Conservation (phyloP, 2,329 filamentous ascomycete species). For the Sporothrix brunneoviolacea region DNA sequence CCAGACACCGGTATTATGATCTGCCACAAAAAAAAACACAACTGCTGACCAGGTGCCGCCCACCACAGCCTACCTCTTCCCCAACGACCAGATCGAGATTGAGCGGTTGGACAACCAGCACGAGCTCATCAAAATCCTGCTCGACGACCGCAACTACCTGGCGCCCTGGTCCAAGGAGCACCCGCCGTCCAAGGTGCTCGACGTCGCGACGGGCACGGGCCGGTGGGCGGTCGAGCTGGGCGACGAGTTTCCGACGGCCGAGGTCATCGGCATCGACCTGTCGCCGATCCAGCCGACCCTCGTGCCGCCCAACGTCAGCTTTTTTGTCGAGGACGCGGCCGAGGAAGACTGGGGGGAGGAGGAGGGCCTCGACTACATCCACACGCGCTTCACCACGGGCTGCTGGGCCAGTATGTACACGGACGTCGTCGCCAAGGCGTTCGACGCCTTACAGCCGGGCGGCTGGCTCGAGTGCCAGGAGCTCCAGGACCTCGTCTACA, state of each 20-base stretch:
- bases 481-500: conserved; percentile 24
- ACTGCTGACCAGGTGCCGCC: not conserved
- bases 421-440: conserved; percentile 46
- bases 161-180: conserved; percentile 24
- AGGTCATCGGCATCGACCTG: conserved; percentile 58
- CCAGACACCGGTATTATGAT: too few species aligned
- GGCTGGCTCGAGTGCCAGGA: conserved; percentile 52
- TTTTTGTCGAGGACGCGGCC: conserved; percentile 62
- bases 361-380: conserved; percentile 47
- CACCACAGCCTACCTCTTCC: conserved; percentile 28
- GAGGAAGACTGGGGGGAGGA: conserved; percentile 42
- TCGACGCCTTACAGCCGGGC: conserved; percentile 41
- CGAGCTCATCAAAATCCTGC: conserved; percentile 24
- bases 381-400: conserved; percentile 43
- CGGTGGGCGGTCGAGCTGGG: conserved; percentile 66
- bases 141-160: conserved; percentile 27
- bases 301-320: conserved; percentile 67
- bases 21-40: not conserved
- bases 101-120: conserved; percentile 28
- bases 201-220: conserved; percentile 44
- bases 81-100: conserved; percentile 27
- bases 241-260: conserved; percentile 50
- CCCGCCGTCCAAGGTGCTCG: conserved; percentile 27
- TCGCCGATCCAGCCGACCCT: conserved; percentile 60
- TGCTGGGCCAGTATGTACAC: conserved; percentile 43